phyloP scores from a whole-genome alignment of 495 filamentous ascomycete genomes.

The Bryoglossum gracile region DNA sequence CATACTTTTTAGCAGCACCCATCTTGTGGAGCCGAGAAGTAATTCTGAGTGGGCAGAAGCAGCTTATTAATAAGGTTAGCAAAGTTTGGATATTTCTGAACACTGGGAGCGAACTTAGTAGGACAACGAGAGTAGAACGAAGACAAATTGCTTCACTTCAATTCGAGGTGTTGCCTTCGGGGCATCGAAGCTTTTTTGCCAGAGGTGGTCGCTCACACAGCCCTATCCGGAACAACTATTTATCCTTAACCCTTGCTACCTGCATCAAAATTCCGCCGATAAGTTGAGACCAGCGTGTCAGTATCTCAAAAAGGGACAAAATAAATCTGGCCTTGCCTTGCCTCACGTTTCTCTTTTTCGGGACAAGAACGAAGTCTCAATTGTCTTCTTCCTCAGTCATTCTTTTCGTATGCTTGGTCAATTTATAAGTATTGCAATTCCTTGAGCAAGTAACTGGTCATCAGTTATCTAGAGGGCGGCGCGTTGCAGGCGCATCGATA shows the following conservation, averaged over 20 bases:
- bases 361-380: neutral
- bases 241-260: no score
- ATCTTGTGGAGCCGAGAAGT: constrained; percentile 22
- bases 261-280: no score
- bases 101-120: no score
- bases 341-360: neutral
- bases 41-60: neutral
- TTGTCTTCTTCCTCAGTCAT: constrained; percentile 12
- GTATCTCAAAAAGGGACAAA: constrained; percentile 19
- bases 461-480: constrained; percentile 13
- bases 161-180: no score
- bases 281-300: constrained; percentile 17
- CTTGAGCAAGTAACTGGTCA: neutral
- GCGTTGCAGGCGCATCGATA: constrained; percentile 10
- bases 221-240: no score
- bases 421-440: constrained; percentile 8
- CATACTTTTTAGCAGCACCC: constrained; percentile 65
- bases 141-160: no score
- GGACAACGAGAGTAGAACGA: no score
- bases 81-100: no score
- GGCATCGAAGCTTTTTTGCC: no score
- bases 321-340: constrained; percentile 4
- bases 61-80: no score
- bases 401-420: constrained; percentile 19
- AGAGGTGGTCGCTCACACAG: no score